Conservation (phyloP, 1,284 basidiomycete species). For the Lentinula novae-zelandiae region DNA sequence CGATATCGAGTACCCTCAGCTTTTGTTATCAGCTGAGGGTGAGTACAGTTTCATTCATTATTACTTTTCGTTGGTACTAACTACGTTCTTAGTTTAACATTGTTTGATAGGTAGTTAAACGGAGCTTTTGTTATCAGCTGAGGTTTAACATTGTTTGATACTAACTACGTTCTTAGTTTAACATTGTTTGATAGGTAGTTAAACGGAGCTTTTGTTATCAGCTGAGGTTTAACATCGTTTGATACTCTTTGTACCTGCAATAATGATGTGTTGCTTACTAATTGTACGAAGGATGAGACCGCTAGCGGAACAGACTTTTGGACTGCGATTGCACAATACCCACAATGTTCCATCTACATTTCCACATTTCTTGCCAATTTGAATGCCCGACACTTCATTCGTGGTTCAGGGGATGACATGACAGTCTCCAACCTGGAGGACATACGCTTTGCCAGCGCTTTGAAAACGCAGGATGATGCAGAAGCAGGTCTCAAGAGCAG, state of each 20-base stretch:
- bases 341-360: constrained; percentile 5
- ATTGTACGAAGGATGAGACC: not conserved
- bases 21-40: too few relatives aligned
- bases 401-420: not conserved
- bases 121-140: too few relatives aligned
- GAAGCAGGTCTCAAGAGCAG: not conserved
- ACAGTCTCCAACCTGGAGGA: not conserved
- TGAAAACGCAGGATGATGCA: not conserved
- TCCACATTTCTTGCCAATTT: constrained; percentile 1
- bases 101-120: too few relatives aligned
- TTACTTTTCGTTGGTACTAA: too few relatives aligned
- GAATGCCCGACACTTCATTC: not conserved
- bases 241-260: not conserved
- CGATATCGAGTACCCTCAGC: too few relatives aligned
- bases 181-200: too few relatives aligned
- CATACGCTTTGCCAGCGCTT: not conserved
- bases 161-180: too few relatives aligned
- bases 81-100: too few relatives aligned
- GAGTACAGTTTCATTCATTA: too few relatives aligned
- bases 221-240: too few relatives aligned
- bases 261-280: not conserved
- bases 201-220: too few relatives aligned
- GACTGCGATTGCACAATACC: not conserved
- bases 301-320: constrained; percentile 1
- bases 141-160: too few relatives aligned